Evolutionary conservation across 495 filamentous ascomycete genomes (phyloP), one percentile per base, ranked within the genome.

Genomic region (Pyrenopolyporus hunteri): DNA sequence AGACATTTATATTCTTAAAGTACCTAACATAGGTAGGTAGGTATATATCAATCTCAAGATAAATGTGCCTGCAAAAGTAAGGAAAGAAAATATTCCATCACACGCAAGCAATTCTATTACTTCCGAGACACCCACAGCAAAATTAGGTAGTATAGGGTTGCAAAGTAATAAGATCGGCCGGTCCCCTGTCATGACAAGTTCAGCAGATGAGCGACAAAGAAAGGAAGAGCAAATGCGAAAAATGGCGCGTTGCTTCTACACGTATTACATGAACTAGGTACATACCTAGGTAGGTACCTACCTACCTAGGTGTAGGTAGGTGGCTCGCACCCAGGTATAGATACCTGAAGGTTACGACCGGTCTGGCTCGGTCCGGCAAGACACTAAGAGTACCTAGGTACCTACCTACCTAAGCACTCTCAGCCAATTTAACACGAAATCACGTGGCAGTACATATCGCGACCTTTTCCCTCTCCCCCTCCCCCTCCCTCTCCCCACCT

Each of bases 391-490:
- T 22, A 57, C 26, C 25, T 43, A 14, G 26, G 50, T 43, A 54
- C 50, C 7, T 42, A 42, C 22, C 10, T 29, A 25, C 11, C 37
- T 26, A 50, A 49, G 14, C 35, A 26, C 35, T 55, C 36, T 45
- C 29, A 37, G 11, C 45, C 55, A 60, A 31, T 39, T 60, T 51
- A 65, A 65, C 62, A 65, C 62, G 62, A 59, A 65, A 31, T 65
- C 62, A 65, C 62, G 62, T 65, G 62, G 13, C 9, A 19, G 48
- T 10, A 2, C 32, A 36, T 11, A 23, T 37, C 46, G 32, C 31
- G 46, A 40, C 9, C 39, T 25, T 32, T 31, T 10, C 45, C 45
- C 28, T 29, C 25, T 22, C 45, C 29, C 50, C 23, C 11, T 33
- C 10, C 26, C 10, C 10, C 26, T 10, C 9, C 9, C 13, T 2